Evolutionary conservation across 2,329 filamentous ascomycete species (phyloP).

Genomic region (Cytospora piceae): DNA sequence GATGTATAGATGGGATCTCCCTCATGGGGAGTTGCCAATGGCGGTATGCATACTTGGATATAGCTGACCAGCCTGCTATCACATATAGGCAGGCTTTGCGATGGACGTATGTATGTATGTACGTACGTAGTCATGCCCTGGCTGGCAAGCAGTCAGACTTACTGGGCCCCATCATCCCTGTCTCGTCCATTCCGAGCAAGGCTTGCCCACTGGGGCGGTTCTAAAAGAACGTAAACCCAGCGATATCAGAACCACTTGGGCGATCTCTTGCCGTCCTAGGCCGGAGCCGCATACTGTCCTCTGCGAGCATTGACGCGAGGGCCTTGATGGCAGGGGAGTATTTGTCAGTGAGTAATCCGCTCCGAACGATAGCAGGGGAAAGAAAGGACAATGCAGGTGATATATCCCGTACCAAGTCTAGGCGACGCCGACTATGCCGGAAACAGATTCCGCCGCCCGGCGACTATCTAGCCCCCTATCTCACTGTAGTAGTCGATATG

Average conservation of each 20-base stretch:
- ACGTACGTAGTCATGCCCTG: not conserved
- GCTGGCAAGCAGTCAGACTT: not conserved
- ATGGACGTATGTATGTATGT: not conserved
- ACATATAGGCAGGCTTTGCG: not conserved
- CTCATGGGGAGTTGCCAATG: not conserved
- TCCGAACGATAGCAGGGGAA: not conserved
- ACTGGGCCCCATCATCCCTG: not conserved
- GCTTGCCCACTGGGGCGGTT: not conserved
- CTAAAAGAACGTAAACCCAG: not conserved
- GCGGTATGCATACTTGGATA: not conserved
- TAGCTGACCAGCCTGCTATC: not conserved
- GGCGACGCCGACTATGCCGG: not conserved
- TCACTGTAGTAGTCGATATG: not conserved
- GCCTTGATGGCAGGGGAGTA: not conserved
- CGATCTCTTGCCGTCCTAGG: not conserved
- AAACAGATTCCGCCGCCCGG: not conserved
- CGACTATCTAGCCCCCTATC: not conserved
- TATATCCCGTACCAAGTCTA: not conserved
- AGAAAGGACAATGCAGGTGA: not conserved
- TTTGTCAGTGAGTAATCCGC: not conserved
- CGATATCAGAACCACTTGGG: not conserved
- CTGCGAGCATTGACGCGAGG: not conserved
- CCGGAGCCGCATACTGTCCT: not conserved
- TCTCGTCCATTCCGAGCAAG: not conserved
- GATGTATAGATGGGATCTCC: not conserved